phyloP scores from a whole-genome alignment of 176 grass and related monocot species.

The Elaeis guineensis region DNA sequence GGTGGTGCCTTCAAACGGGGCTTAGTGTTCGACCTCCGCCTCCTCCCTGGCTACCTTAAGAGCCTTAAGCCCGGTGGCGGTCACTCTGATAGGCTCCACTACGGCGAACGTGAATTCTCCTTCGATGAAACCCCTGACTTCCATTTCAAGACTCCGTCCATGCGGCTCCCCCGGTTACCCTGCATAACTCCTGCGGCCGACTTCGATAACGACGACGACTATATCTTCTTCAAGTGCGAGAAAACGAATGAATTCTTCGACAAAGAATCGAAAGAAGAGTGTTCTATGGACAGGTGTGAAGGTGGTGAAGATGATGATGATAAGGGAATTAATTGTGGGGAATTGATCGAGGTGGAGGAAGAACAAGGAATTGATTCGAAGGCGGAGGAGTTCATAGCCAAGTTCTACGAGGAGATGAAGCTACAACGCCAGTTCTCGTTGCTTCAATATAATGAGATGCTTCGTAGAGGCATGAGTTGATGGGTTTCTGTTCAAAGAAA shows the following conservation, averaged over 20 bases:
- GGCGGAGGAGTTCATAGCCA: constrained; percentile 82
- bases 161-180: constrained; percentile 52
- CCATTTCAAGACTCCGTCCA: constrained; percentile 51
- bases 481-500: no score
- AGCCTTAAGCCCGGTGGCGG: constrained; percentile 16
- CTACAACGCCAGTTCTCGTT: constrained; percentile 61
- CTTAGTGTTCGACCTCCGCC: constrained; percentile 9
- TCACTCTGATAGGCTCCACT: constrained; percentile 15
- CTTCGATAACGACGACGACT: constrained; percentile 25
- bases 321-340: background rate
- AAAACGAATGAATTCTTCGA: background rate
- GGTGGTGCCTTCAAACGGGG: constrained; percentile 34
- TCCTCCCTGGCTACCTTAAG: constrained; percentile 12
- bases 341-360: background rate
- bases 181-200: constrained; percentile 45
- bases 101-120: constrained; percentile 76
- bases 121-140: constrained; percentile 77
- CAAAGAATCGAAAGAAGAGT: no score
- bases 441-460: constrained; percentile 64
- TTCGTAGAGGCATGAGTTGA: constrained; percentile 43
- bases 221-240: constrained; percentile 26
- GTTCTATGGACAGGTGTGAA: no score
- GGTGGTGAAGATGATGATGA: constrained; percentile 2
- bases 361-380: constrained; percentile 54
- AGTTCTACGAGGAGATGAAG: constrained; percentile 69